Percentiles rank a stretch among this genome's conserved stretches.
phyloP scores from a whole-genome alignment of 1,284 basidiomycete species.

The Lignosus rhinocerotis region DNA sequence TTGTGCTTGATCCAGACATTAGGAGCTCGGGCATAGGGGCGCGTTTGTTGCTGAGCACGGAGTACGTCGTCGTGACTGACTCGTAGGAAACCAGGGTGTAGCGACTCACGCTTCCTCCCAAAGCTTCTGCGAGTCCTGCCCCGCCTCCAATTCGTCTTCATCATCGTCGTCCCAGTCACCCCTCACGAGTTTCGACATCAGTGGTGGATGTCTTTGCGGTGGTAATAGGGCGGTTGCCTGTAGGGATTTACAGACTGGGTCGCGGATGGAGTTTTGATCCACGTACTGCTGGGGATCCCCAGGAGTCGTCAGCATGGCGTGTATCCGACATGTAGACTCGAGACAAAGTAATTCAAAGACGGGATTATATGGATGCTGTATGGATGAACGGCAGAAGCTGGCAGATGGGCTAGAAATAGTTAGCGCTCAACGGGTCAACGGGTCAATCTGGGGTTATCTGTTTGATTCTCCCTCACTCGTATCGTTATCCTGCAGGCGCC shows the following conservation, averaged over 20 bases:
- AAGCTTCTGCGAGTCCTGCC: slow-evolving; percentile 37
- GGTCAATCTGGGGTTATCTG: too few species aligned
- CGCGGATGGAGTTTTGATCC: neutral
- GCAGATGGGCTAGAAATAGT: too few species aligned
- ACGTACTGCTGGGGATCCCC: slow-evolving; percentile 21
- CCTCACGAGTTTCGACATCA: slow-evolving; percentile 25
- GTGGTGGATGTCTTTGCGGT: neutral
- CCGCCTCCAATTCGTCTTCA: slow-evolving; percentile 34
- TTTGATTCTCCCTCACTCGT: too few species aligned
- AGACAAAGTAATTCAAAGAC: too few species aligned
- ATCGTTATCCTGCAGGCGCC: too few species aligned
- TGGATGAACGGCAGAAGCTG: too few species aligned
- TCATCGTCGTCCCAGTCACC: slow-evolving; percentile 51
- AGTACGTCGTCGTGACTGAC: neutral
- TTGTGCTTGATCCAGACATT: slow-evolving; percentile 35
- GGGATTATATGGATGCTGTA: too few species aligned
- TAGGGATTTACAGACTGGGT: neutral
- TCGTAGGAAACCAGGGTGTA: neutral
- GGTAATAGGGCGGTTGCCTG: neutral
- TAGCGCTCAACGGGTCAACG: too few species aligned
- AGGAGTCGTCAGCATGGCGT: slow-evolving; percentile 8
- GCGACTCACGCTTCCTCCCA: slow-evolving; percentile 50
- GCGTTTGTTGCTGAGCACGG: slow-evolving; percentile 38
- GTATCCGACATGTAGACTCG: neutral
- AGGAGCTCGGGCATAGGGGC: slow-evolving; percentile 50